Evolutionary conservation across 2,329 filamentous ascomycete genomes (phyloP).

Genomic region (Pseudogymnoascus sp.): DNA sequence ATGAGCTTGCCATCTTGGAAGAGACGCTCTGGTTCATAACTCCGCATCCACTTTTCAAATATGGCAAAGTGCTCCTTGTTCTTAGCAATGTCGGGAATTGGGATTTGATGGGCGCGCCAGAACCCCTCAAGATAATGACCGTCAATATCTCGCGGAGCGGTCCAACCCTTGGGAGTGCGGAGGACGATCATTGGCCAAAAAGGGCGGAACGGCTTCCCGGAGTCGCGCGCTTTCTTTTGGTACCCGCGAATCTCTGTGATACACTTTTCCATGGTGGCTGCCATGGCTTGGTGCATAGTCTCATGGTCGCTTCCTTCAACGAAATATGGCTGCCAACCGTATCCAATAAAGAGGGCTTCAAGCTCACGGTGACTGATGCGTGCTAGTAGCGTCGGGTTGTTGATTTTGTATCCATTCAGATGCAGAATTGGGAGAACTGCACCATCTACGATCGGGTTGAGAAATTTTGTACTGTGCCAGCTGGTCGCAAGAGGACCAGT

Average conservation of each 20-base stretch:
- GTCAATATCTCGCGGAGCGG: slow-evolving; percentile 61
- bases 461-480: slow-evolving; percentile 76
- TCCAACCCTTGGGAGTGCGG: slow-evolving; percentile 73
- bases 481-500: slow-evolving; percentile 69
- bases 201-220: slow-evolving; percentile 59
- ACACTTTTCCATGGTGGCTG: slow-evolving; percentile 63
- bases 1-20: slow-evolving; percentile 58
- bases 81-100: slow-evolving; percentile 58
- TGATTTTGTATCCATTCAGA: slow-evolving; percentile 79
- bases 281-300: slow-evolving; percentile 76
- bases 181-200: slow-evolving; percentile 74
- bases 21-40: slow-evolving; percentile 64
- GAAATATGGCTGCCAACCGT: slow-evolving; percentile 73
- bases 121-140: slow-evolving; percentile 65
- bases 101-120: slow-evolving; percentile 72
- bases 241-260: slow-evolving; percentile 58
- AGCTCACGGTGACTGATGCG: slow-evolving; percentile 68
- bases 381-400: slow-evolving; percentile 66
- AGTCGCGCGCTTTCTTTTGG: slow-evolving; percentile 64
- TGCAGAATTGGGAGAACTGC: slow-evolving; percentile 71
- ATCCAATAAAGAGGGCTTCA: slow-evolving; percentile 58
- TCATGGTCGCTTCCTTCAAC: slow-evolving; percentile 67
- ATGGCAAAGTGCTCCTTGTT: slow-evolving; percentile 58
- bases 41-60: slow-evolving; percentile 68
- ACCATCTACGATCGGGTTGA: slow-evolving; percentile 70